Evolutionary conservation across 1,284 basidiomycete genomes (phyloP), one percentile per base, ranked within the genome.

Genomic region (Lentinula novae-zelandiae): DNA sequence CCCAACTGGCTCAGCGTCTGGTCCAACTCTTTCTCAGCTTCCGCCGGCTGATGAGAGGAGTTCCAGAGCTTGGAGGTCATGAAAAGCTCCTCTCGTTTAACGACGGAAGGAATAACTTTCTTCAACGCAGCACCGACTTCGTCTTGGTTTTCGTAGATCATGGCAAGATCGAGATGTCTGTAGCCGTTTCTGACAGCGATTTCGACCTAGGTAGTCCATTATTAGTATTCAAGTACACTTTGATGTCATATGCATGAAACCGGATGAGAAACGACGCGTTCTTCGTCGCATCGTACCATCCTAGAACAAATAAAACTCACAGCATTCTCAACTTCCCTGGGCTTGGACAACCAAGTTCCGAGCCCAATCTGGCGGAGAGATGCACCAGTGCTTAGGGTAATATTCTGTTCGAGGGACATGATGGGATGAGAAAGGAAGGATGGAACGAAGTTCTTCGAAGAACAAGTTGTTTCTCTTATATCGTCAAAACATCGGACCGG

Each of bases 51-150:
- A 69, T 90, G 90, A 6, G 81, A 76, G 38, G 78, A 78, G 75
- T 92, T 92, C 90, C 90, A 93, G 53, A 87, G 75, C 70, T 96
- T 94, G 62, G 87, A 89, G 5, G 93, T 94, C 73, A 95, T 84
- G 76, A 90, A 93, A 62, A 95, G 83, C 12, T 95, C 86, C 70
- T 92, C 85, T 61, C 93, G 89, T 67, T 86, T 84, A 54, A 94
- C 89, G 60, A 92, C 88, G 2, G 83, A 84, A 6, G 85, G 85
- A 64, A 91, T 85, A 71, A 95, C 86, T 66, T 92, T 93, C 72
- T 87, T 87, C 68, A 91, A 76, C 2, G 87, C 86, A 1, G 78
- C 77, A 8, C 89, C 87, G 60, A 89, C 83, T 75, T 95, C 90
- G 58, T 87, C 79, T 72, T 94, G 87, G 71, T 90, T 91, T 65